Evolutionary conservation across 768 basidiomycete genomes (phyloP), one percentile per base, ranked within the genome.

Genomic region (Amanita subjunquillea): DNA sequence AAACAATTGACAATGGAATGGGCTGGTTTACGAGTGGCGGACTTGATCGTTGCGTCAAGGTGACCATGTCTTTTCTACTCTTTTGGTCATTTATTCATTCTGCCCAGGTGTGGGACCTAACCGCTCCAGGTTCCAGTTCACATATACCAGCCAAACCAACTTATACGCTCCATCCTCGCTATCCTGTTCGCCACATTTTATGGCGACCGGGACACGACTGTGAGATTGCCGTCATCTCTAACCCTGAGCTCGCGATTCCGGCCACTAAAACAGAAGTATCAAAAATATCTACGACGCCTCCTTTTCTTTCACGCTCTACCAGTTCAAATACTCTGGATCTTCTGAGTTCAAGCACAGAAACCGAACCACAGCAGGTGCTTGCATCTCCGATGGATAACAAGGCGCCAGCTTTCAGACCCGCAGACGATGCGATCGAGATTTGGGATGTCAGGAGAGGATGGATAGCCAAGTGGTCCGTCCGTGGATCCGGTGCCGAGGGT

Each of bases 391-490:
- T 39, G 10, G 43, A 52, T 7, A 20, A n/a, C 15, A 52, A 70
- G 54, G 60, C 30, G 39, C 41, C 9, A 23, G 57, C 4, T 43
- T 38, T 13, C 38, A 55, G 15, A 45, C 32, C 40, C 29, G 45
- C 58, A 25, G 78, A 81, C 2, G 84, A 89, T 59, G 69, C 80
- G 0, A 73, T 90, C 29, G 89, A 91, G 59, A 83, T 92, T 22
- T 93, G 91, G 91, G 90, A 93, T 63, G 86, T 87, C 1, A 73
- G 90, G 50, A 72, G 91, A 44, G 77, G 79, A 0, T 88, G 85
- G 78, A 74, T 91, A 46, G 83, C 86, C 4, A 93, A 92, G 66
- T 92, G 90, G 85, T 75, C 78, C 2, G 76, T 91, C 9, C 75
- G 72, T 20, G 79, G 82, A 12, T 80, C 79, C 10, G 71, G 77